phyloP scores from a whole-genome alignment of 2,329 filamentous ascomycete species.

The Exophiala sideris region DNA sequence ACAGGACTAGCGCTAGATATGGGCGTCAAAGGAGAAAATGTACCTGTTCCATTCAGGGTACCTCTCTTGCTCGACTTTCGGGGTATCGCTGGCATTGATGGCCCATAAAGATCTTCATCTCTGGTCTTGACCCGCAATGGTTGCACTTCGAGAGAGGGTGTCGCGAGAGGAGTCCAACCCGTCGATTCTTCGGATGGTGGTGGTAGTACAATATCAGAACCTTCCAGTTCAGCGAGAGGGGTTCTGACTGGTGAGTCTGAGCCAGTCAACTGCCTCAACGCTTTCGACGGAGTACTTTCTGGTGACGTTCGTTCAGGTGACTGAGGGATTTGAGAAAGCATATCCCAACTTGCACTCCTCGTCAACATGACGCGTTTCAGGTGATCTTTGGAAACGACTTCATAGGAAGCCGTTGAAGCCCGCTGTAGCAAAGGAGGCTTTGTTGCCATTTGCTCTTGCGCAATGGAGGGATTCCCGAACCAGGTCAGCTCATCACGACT shows the following conservation, averaged over 20 bases:
- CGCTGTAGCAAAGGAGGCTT: constrained; percentile 25
- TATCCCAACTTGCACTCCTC: constrained; percentile 24
- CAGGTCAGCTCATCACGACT: constrained; percentile 21
- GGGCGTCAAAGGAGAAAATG: constrained; percentile 12
- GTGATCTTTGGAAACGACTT: constrained; percentile 28
- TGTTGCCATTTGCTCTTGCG: constrained; percentile 9
- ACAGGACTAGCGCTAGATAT: constrained; percentile 17
- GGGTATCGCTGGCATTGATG: constrained; percentile 19
- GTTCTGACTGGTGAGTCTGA: constrained; percentile 23
- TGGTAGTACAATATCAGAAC: constrained; percentile 5
- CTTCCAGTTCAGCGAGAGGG: constrained; percentile 27
- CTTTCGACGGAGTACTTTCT: constrained; percentile 21
- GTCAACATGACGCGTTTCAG: constrained; percentile 23
- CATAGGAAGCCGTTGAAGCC: constrained; percentile 30
- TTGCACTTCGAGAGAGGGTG: constrained; percentile 22
- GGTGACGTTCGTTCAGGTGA: constrained; percentile 4
- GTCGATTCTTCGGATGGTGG: constrained; percentile 2
- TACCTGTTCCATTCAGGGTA: constrained; percentile 3
- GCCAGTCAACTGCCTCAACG: constrained; percentile 26
- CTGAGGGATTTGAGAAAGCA: constrained; percentile 24
- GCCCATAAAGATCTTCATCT: neutral
- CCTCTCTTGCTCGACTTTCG: constrained; percentile 30
- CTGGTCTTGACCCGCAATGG: constrained; percentile 10
- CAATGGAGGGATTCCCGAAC: constrained; percentile 12
- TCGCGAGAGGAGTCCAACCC: constrained; percentile 12